These are phyloP conservation scores for Cercophora samala DNA, from an alignment of 495 filamentous ascomycete species.

Conservation along the genomic window DNA sequence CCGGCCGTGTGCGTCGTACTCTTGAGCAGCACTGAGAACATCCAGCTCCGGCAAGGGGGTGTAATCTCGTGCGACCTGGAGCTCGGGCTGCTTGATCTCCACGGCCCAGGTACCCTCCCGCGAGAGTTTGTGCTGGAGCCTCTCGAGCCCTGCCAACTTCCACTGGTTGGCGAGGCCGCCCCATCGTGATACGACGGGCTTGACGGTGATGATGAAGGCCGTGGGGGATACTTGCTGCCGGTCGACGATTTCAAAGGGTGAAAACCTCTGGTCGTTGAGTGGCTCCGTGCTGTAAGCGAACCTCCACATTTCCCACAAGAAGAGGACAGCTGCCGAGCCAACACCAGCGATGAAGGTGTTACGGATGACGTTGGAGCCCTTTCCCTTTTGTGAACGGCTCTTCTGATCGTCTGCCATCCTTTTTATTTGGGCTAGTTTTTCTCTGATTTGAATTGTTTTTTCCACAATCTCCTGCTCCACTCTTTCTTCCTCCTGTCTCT, in stretches of 20 bases:
- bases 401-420: not conserved
- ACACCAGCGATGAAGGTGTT: too few species aligned
- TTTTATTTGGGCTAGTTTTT: not conserved
- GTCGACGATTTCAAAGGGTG: slow-evolving; percentile 59
- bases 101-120: slow-evolving; percentile 71
- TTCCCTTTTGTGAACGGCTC: not conserved
- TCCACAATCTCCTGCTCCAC: too few species aligned
- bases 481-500: too few species aligned
- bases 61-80: slow-evolving; percentile 85
- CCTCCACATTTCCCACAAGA: not conserved
- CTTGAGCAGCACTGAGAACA: not conserved
- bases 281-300: slow-evolving; percentile 11
- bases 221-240: slow-evolving; percentile 70
- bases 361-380: not conserved
- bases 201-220: slow-evolving; percentile 70
- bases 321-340: too few species aligned
- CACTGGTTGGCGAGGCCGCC: not conserved
- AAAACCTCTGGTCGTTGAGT: slow-evolving; percentile 53
- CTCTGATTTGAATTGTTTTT: too few species aligned
- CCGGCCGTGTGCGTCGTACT: not conserved
- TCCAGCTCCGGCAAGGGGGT: slow-evolving; percentile 71
- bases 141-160: not conserved
- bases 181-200: slow-evolving; percentile 28
- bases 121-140: not conserved
- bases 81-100: slow-evolving; percentile 87